Percentiles rank a stretch among this genome's conserved stretches.
Evolutionary conservation across 805 yeast genomes (phyloP).

Genomic region (Metschnikowia arizonensis): DNA sequence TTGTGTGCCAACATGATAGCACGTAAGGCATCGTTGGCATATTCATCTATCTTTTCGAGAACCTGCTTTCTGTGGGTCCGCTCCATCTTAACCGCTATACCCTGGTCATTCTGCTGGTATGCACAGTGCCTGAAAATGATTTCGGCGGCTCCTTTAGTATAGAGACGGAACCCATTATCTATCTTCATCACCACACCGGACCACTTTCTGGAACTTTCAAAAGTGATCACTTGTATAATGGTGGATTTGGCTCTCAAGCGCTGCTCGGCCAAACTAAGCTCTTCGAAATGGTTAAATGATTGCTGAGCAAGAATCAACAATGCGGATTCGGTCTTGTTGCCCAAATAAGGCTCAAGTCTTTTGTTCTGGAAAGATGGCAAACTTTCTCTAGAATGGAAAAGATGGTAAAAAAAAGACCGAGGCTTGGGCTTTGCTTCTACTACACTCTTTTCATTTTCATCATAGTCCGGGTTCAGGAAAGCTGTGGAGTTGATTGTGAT

Average conservation of each 20-base stretch:
- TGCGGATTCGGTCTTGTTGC: conserved; percentile 95
- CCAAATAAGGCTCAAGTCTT: conserved; percentile 61
- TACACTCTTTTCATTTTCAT: conserved; percentile 28
- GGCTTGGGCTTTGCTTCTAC: conserved; percentile 28
- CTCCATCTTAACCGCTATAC: conserved; percentile 28
- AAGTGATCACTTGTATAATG: conserved; percentile 74
- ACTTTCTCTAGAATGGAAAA: conserved; percentile 19
- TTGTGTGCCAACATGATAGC: conserved; percentile 85
- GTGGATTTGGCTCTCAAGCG: conserved; percentile 23
- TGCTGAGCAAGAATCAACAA: conserved; percentile 63
- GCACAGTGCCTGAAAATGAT: conserved; percentile 64
- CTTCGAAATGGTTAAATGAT: conserved; percentile 44
- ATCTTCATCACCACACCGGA: conserved; percentile 69
- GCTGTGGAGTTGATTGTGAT: conserved; percentile 83
- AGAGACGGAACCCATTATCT: conserved; percentile 52
- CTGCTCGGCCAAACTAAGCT: conserved; percentile 42
- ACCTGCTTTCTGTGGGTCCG: conserved; percentile 26
- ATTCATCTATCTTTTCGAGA: conserved; percentile 39
- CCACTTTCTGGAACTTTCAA: conserved; percentile 92
- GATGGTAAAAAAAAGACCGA: conserved; percentile 26
- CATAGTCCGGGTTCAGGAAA: conserved; percentile 61
- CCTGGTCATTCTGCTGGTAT: conserved; percentile 26
- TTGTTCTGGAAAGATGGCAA: conserved; percentile 10
- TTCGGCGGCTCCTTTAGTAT: conserved; percentile 94
- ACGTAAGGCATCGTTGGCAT: conserved; percentile 78